These are phyloP conservation scores for Zopfochytrium polystomum DNA, from an alignment of 371 early-diverging fungal genomes.

Conservation along the genomic window DNA sequence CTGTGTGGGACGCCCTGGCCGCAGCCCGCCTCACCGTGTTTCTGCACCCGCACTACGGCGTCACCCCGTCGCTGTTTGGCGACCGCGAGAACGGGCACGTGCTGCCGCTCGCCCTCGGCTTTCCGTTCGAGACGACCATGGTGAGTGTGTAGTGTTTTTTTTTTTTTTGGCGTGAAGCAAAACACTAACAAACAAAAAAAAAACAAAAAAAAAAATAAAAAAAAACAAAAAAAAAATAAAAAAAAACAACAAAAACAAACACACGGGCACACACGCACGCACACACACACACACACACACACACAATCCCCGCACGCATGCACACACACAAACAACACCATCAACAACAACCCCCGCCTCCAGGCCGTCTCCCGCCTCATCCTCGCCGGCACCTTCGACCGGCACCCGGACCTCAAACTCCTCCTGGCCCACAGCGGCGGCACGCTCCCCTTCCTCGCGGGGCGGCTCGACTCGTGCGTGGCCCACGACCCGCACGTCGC, in stretches of 20 bases:
- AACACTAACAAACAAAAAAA: too few species aligned
- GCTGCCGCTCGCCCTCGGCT: constrained; percentile 46
- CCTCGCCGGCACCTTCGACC: constrained; percentile 41
- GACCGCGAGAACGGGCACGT: constrained; percentile 32
- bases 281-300: too few species aligned
- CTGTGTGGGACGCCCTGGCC: constrained; percentile 34
- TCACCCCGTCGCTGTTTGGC: constrained; percentile 17
- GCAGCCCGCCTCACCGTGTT: constrained; percentile 33
- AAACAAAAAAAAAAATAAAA: too few species aligned
- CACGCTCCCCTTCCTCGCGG: constrained; percentile 44
- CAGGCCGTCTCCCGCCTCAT: constrained; percentile 38
- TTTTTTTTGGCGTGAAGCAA: too few species aligned
- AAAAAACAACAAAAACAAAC: too few species aligned
- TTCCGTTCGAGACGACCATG: constrained; percentile 46
- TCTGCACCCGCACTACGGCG: constrained; percentile 47
- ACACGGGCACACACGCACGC: too few species aligned
- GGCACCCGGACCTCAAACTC: constrained; percentile 38
- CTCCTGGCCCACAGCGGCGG: constrained; percentile 46
- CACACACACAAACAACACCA: too few species aligned
- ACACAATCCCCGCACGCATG: too few species aligned
- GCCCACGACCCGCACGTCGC: constrained; percentile 34
- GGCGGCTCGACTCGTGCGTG: constrained; percentile 45
- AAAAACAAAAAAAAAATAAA: too few species aligned
- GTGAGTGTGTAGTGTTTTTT: constrained; percentile 6
- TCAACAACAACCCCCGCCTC: not conserved